Percentiles rank a stretch among this genome's conserved stretches.
These are phyloP conservation scores for Filobasidium floriforme DNA, from an alignment of 768 basidiomycete species.

Conservation along the genomic window DNA sequence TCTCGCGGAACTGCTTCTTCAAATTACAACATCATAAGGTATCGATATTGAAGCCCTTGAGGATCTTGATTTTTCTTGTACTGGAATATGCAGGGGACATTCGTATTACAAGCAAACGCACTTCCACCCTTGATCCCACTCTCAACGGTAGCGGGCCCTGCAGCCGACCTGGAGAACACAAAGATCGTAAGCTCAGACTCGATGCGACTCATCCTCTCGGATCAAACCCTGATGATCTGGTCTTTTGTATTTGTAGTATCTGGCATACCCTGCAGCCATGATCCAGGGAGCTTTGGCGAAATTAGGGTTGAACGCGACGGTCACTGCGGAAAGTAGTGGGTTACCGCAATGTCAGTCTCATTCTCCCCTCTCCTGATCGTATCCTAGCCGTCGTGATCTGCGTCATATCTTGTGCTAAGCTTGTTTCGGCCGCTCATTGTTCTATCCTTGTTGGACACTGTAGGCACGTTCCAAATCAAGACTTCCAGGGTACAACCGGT, in stretches of 20 bases:
- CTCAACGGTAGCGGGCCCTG: constrained; percentile 70
- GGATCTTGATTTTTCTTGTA: too few relatives aligned
- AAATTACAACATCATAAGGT: too few relatives aligned
- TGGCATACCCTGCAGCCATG: constrained; percentile 71
- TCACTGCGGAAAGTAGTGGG: constrained; percentile 67
- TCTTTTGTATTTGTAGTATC: constrained; percentile 54
- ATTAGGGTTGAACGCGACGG: constrained; percentile 66
- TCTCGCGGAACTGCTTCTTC: too few relatives aligned
- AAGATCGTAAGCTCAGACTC: constrained; percentile 55
- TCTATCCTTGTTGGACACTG: neutral
- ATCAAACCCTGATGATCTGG: neutral
- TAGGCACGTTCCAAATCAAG: constrained; percentile 25
- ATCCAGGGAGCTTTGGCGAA: constrained; percentile 73
- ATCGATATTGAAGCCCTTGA: too few relatives aligned
- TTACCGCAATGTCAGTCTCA: constrained; percentile 68
- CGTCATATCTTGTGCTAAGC: neutral
- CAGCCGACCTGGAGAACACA: constrained; percentile 64
- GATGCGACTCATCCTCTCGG: neutral
- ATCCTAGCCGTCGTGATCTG: neutral
- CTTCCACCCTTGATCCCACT: constrained; percentile 78
- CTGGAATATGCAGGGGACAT: constrained; percentile 60
- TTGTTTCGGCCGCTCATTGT: neutral
- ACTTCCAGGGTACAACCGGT: constrained; percentile 12
- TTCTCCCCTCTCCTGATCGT: neutral
- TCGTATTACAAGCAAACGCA: constrained; percentile 82